Evolutionary conservation across 176 grass and related monocot genomes (phyloP), one percentile per base, ranked within the genome.

Genomic region (Puya raimondii): DNA sequence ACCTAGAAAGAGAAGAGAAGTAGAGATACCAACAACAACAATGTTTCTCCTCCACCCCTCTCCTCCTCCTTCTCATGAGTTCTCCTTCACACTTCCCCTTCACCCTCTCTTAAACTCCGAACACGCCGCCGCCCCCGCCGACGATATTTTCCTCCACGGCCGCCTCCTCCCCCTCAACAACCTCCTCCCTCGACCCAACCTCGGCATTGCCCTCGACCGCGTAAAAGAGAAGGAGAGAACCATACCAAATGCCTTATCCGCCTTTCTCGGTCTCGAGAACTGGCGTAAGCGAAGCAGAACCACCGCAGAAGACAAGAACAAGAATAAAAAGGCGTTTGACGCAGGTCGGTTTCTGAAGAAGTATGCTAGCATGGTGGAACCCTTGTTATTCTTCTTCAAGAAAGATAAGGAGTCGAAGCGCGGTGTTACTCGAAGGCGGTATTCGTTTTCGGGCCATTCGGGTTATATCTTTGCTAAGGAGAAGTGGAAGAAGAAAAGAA

Each of bases 361-460:
- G 78, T 83, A 90, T 84, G 70, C 83, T 18, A 75, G 82, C 64
- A 74, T 94, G 84, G 75, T 94, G 63, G 89, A 90, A 77, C 79
- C 79, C 22, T 66, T 96, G 33, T 73, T 87, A 10, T 56, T 21
- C 16, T 61, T 61, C 16, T 61, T 61, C 56, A 74, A 63, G 48
- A 50, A 67, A 63, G 69, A 90, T 71, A 78, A 68, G 70, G 82
- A 84, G 10, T 7, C 4, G 33, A 49, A 77, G 61, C 70, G 78
- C 13, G 80, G 85, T 64, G 69, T 74, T 50, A 76, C 79, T 1
- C 74, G 70, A 50, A 58, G 84, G 61, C 94, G 84, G 10, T 80
- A 90, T 79, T 90, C 87, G 68, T 93, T 99, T 79, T 84, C 84
- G 12, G 89, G 42, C 59, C 73, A 79, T 1, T 70, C 80, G 26